Percentiles rank a stretch among this genome's conserved stretches.
These are phyloP conservation scores for Galeopsis tetrahit DNA, from an alignment of 257 asterid genomes.

Conservation along the genomic window DNA sequence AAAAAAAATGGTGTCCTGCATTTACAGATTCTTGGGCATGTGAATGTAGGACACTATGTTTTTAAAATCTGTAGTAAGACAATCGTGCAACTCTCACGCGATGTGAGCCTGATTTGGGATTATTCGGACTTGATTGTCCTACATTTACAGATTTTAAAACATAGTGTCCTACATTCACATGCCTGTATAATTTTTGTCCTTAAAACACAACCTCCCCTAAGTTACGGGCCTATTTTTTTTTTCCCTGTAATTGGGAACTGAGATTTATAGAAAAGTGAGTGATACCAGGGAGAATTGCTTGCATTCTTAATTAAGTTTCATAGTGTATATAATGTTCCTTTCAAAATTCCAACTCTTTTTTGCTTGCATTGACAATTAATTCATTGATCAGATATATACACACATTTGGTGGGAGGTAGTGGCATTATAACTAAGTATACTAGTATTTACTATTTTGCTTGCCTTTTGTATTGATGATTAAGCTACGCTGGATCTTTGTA, in stretches of 20 bases:
- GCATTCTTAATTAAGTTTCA: constrained; percentile 2
- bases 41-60: too few relatives aligned
- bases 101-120: too few relatives aligned
- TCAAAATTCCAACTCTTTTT: not conserved
- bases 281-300: constrained; percentile 23
- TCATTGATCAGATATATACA: constrained; percentile 14
- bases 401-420: not conserved
- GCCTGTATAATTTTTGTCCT: too few relatives aligned
- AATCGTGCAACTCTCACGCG: too few relatives aligned
- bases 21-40: too few relatives aligned
- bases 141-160: too few relatives aligned
- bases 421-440: constrained; percentile 6
- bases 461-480: constrained; percentile 24
- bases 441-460: constrained; percentile 23
- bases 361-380: constrained; percentile 3
- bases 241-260: not conserved
- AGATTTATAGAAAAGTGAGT: constrained; percentile 1
- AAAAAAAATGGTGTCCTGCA: too few relatives aligned
- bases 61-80: too few relatives aligned
- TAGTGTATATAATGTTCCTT: not conserved
- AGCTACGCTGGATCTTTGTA: constrained; percentile 43
- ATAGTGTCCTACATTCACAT: too few relatives aligned
- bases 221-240: too few relatives aligned
- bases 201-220: too few relatives aligned
- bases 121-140: too few relatives aligned